Evolutionary conservation across 1,284 basidiomycete species (phyloP).

Genomic region (Wolfiporia cocos): DNA sequence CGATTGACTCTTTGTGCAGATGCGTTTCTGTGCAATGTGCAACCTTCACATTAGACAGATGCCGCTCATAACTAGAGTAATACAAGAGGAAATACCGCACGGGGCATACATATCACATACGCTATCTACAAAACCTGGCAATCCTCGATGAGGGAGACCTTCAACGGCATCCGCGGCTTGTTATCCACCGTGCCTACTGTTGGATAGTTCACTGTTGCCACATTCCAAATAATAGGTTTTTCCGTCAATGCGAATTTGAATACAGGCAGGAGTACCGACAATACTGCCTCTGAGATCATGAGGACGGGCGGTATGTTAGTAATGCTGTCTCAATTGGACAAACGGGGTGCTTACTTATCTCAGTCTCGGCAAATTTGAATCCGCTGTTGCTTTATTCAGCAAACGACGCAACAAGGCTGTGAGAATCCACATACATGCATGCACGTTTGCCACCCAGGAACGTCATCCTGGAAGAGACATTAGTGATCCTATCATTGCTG

Average conservation of each 20-base stretch:
- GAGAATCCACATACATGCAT: conserved; percentile 3
- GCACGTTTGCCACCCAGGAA: conserved; percentile 5
- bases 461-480: conserved; percentile 1
- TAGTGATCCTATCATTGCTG: no score
- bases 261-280: conserved; percentile 12
- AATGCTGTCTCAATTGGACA: neutral
- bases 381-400: conserved; percentile 8
- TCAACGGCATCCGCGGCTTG: conserved; percentile 11
- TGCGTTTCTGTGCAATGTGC: no score
- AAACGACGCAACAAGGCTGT: neutral
- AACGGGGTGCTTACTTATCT: conserved; percentile 13
- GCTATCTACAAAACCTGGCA: no score
- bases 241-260: conserved; percentile 15
- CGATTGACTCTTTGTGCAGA: no score
- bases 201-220: conserved; percentile 16
- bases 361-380: conserved; percentile 17
- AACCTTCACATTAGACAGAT: no score
- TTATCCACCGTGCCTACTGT: conserved; percentile 8
- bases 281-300: conserved; percentile 14
- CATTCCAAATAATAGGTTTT: conserved; percentile 17
- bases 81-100: no score
- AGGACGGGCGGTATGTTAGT: neutral
- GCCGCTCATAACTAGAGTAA: no score
- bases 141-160: neutral
- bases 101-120: no score